These are phyloP conservation scores for Bromus sterilis DNA, from an alignment of 176 grass and related monocot genomes.

Conservation along the genomic window DNA sequence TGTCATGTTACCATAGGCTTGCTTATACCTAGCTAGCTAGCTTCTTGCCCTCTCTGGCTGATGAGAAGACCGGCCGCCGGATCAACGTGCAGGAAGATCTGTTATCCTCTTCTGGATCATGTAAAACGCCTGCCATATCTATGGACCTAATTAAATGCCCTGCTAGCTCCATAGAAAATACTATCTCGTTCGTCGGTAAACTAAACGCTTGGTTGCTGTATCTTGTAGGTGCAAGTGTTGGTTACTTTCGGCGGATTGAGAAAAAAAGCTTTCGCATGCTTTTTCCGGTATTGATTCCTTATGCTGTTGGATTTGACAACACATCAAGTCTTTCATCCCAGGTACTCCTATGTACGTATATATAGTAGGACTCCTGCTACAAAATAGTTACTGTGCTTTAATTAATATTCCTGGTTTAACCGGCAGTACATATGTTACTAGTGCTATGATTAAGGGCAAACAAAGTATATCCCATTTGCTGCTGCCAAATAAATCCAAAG, in stretches of 20 bases:
- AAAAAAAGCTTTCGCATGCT: background rate
- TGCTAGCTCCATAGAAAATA: background rate
- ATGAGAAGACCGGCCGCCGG: conserved; percentile 2
- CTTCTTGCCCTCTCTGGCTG: conserved; percentile 7
- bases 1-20: conserved; percentile 1
- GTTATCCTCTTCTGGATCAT: background rate
- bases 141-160: background rate
- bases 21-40: background rate
- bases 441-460: background rate
- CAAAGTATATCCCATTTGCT: background rate
- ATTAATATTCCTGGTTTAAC: background rate
- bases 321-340: background rate
- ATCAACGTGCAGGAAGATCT: background rate
- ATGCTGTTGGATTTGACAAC: background rate
- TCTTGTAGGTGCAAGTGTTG: background rate
- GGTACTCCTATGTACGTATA: background rate
- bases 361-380: background rate
- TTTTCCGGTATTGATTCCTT: background rate
- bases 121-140: background rate
- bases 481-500: conserved; percentile 22
- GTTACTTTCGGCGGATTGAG: no score
- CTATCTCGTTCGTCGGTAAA: background rate
- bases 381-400: background rate
- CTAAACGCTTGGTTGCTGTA: background rate
- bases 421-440: background rate